These are phyloP conservation scores for Neoconidiobolus thromboides DNA, from an alignment of 371 early-diverging fungal genomes.

Conservation along the genomic window DNA sequence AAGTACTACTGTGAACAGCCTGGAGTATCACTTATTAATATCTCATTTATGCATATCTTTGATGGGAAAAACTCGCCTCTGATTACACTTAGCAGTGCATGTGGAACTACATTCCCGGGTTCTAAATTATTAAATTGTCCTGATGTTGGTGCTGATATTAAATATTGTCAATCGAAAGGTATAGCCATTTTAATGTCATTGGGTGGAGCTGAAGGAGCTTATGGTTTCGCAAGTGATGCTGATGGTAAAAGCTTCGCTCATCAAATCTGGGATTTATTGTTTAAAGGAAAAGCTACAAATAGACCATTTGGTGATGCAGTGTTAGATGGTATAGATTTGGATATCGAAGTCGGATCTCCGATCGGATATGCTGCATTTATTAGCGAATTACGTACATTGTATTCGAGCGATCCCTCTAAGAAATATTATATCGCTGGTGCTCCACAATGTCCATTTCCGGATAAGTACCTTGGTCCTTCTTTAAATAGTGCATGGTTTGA, in stretches of 20 bases:
- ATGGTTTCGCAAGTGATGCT: constrained; percentile 26
- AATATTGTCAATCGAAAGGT: constrained; percentile 36
- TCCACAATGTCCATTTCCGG: constrained; percentile 54
- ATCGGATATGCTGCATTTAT: constrained; percentile 29
- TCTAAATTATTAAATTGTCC: constrained; percentile 27
- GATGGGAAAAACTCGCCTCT: constrained; percentile 20
- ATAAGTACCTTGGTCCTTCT: constrained; percentile 10
- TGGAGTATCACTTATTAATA: constrained; percentile 25
- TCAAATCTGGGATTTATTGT: constrained; percentile 38
- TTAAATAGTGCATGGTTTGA: constrained; percentile 15
- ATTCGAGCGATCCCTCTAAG: neutral
- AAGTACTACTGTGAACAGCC: constrained; percentile 34
- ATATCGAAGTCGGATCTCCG: constrained; percentile 37
- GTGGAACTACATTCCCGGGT: constrained; percentile 15
- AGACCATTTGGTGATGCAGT: constrained; percentile 39
- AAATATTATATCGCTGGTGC: constrained; percentile 45
- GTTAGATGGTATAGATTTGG: constrained; percentile 49
- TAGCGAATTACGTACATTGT: constrained; percentile 19
- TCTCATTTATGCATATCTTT: constrained; percentile 44
- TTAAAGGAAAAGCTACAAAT: constrained; percentile 20
- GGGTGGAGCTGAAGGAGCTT: constrained; percentile 44
- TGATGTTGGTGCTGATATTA: constrained; percentile 32
- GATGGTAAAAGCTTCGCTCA: constrained; percentile 30
- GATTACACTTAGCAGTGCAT: constrained; percentile 37
- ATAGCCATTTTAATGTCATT: constrained; percentile 38